phyloP scores from a whole-genome alignment of 495 filamentous ascomycete genomes.

The Trichoderma asperelloides region DNA sequence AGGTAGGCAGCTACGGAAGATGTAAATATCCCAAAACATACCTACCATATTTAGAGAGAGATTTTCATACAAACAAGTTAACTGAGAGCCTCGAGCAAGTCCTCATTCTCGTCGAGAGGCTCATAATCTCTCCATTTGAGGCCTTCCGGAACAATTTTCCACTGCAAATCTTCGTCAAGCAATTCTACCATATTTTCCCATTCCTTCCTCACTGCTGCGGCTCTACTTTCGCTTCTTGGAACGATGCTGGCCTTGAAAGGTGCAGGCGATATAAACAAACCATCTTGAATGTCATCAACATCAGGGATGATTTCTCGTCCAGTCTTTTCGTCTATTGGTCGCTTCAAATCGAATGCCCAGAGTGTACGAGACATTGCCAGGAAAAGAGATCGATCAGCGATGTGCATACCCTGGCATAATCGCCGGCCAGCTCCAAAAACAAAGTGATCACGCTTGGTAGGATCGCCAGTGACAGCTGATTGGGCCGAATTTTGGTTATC shows the following conservation, averaged over 20 bases:
- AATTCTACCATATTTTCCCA: conserved; percentile 24
- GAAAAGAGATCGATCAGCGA: conserved; percentile 51
- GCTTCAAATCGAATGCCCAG: conserved; percentile 43
- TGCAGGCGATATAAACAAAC: conserved; percentile 35
- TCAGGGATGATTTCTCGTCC: conserved; percentile 31
- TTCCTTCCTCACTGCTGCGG: conserved; percentile 22
- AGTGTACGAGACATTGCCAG: conserved; percentile 41
- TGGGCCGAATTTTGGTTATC: conserved; percentile 22
- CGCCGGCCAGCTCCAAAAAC: conserved; percentile 52
- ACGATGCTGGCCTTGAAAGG: conserved; percentile 28
- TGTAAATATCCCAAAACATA: too few relatives aligned
- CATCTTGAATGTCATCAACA: conserved; percentile 32
- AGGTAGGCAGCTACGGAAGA: too few relatives aligned
- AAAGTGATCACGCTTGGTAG: conserved; percentile 33
- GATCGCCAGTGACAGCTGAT: conserved; percentile 26
- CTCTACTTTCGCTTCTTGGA: conserved; percentile 22
- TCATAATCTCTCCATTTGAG: conserved; percentile 8
- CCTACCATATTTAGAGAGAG: conserved; percentile 11
- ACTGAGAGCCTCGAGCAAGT: background rate
- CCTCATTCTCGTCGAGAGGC: background rate
- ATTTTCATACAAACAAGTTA: conserved; percentile 20
- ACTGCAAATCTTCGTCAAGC: conserved; percentile 18
- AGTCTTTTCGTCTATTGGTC: conserved; percentile 19
- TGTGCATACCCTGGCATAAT: conserved; percentile 48
- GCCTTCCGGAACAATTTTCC: conserved; percentile 17